A percentile compares a stretch with the other conserved stretches of the same genome.
phyloP scores from a whole-genome alignment of 2,329 filamentous ascomycete genomes.

The Pseudovirgaria hyperparasitica region DNA sequence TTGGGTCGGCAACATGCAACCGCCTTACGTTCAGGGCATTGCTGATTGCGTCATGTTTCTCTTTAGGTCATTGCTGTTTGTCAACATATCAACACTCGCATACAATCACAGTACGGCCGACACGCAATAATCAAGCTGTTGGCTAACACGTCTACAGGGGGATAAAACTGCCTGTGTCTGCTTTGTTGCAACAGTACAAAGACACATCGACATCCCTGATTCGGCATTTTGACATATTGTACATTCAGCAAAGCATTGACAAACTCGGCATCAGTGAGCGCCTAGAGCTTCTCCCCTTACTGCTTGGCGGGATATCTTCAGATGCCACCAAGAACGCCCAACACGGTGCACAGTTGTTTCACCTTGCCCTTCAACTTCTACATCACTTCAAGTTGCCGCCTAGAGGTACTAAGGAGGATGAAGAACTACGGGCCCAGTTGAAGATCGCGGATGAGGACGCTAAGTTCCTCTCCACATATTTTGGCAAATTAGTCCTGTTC shows the following conservation, averaged over 20 bases:
- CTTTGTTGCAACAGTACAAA: slow-evolving; percentile 82
- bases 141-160: slow-evolving; percentile 18
- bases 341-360: slow-evolving; percentile 59
- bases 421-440: slow-evolving; percentile 50
- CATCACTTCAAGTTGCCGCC: slow-evolving; percentile 58
- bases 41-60: slow-evolving; percentile 17
- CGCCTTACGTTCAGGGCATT: slow-evolving; percentile 5
- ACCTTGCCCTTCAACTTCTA: slow-evolving; percentile 66
- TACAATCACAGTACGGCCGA: slow-evolving; percentile 38
- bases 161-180: slow-evolving; percentile 72
- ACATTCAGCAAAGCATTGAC: slow-evolving; percentile 72
- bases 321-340: slow-evolving; percentile 42
- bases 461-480: slow-evolving; percentile 57
- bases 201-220: slow-evolving; percentile 58
- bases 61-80: slow-evolving; percentile 51
- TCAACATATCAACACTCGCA: slow-evolving; percentile 56
- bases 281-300: slow-evolving; percentile 56
- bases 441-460: slow-evolving; percentile 61
- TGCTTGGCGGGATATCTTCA: slow-evolving; percentile 53
- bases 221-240: slow-evolving; percentile 76
- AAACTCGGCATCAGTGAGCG: slow-evolving; percentile 50
- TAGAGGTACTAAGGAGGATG: slow-evolving; percentile 68
- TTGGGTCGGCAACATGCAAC: background rate
- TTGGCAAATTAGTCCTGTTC: slow-evolving; percentile 66
- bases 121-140: slow-evolving; percentile 1